Evolutionary conservation across 176 grass and related monocot species (phyloP), one percentile per base, ranked within the genome.

Genomic region (Carex kokanica): DNA sequence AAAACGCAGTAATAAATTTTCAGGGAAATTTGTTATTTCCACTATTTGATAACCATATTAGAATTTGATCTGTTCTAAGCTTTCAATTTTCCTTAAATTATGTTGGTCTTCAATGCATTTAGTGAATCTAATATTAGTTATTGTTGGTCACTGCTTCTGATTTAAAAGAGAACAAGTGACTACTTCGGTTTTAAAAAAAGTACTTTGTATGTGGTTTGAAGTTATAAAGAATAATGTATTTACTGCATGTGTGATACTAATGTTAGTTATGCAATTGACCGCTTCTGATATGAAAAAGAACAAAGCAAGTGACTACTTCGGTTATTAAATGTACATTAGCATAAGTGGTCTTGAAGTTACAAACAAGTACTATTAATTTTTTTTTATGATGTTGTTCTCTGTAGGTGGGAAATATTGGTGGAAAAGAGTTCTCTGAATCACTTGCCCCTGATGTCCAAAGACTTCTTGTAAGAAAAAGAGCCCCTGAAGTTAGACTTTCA

Each of bases 341-440:
- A 1, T 61, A 38, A 40, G 58, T 60, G 31, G 34, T 36, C 17
- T 40, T 64, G 11, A 43, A 49, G 38, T 18, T 66, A 67, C 47
- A 49, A 62, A 62, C 79, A 29, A 61, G 43, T 51, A 60, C 45
- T 21, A 53, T 60, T 77, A 72, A 6, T 20, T 18, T 23, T 8
- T 61, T 4, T 63, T 5, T 75, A 15, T 86, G 61, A 83, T 87
- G 24, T 83, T 74, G 81, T 88, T 80, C 52, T 83, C 89, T 93
- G 79, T 90, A 99, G 96, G 96, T 99, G 73, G 96, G 96, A 89
- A 99, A 99, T 87, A 99, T 99, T 92, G 96, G 96, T 40, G 96
- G 96, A 40, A 99, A 95, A 85, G 96, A 99, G 60, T 99, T 99
- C 93, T 95, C 96, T 24, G 96, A 99, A 89, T 99, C 96, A 74